Conservation (phyloP, 1,284 basidiomycete species). For the Ceratobasidium sp. region DNA sequence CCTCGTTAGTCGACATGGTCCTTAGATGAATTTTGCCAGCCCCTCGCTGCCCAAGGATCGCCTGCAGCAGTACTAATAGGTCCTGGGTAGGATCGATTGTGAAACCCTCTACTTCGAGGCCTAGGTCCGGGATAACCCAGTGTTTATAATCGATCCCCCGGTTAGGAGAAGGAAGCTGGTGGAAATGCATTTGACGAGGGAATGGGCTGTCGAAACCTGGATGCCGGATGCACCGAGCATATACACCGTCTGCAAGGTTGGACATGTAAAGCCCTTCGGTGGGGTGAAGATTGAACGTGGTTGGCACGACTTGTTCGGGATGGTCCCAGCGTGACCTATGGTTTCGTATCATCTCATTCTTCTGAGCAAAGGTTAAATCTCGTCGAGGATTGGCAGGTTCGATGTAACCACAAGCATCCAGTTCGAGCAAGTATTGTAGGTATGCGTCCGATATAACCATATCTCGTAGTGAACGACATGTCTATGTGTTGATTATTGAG, state of each 20-base stretch:
- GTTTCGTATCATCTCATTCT: background rate
- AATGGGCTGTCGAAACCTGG: background rate
- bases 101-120: conserved; percentile 35
- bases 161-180: conserved; percentile 35
- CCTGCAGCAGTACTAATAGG: conserved; percentile 23
- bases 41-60: background rate
- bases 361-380: conserved; percentile 1
- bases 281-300: background rate
- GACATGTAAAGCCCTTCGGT: background rate
- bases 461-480: conserved; percentile 7
- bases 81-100: conserved; percentile 25
- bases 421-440: conserved; percentile 30
- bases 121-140: conserved; percentile 17
- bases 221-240: conserved; percentile 26
- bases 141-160: conserved; percentile 22
- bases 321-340: conserved; percentile 7
- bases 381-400: conserved; percentile 9
- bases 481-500: too few species aligned
- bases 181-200: conserved; percentile 20
- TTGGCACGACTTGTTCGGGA: background rate
- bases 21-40: conserved; percentile 2
- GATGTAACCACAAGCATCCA: conserved; percentile 21
- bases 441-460: conserved; percentile 16
- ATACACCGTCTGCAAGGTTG: conserved; percentile 26
- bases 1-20: conserved; percentile 23